Evolutionary conservation across 495 filamentous ascomycete species (phyloP).

Genomic region (Podospora didyma): DNA sequence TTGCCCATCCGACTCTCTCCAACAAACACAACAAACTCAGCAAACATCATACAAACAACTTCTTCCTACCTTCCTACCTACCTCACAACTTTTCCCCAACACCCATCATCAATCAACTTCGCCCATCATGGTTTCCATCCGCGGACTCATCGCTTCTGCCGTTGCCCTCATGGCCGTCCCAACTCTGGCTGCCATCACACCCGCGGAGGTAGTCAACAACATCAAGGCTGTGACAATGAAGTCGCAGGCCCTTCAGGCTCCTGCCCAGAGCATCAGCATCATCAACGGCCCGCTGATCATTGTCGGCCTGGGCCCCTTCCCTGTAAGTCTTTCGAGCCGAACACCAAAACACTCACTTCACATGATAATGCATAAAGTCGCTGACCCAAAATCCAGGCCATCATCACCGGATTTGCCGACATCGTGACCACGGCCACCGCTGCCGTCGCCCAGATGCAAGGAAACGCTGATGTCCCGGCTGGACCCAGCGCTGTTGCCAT

Average conservation of each 20-base stretch:
- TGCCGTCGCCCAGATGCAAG: not conserved
- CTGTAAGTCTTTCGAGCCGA: constrained; percentile 2
- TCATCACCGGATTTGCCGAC: constrained; percentile 18
- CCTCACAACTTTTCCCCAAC: too few species aligned
- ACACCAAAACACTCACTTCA: too few species aligned
- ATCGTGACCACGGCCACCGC: constrained; percentile 13
- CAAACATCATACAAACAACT: too few species aligned
- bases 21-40: too few species aligned
- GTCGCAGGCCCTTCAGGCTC: constrained; percentile 21
- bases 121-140: constrained; percentile 21
- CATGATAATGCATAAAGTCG: too few species aligned
- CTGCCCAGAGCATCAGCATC: constrained; percentile 24
- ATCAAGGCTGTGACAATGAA: constrained; percentile 19
- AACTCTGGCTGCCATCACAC: constrained; percentile 11
- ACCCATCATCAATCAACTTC: too few species aligned
- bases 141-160: constrained; percentile 6
- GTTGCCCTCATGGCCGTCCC: constrained; percentile 8
- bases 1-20: too few species aligned
- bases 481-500: constrained; percentile 12
- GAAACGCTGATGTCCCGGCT: not conserved
- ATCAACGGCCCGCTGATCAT: constrained; percentile 21
- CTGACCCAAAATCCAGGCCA: not conserved
- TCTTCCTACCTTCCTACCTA: too few species aligned
- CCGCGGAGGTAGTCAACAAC: constrained; percentile 18
- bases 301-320: constrained; percentile 26